Evolutionary conservation across 371 early-diverging fungal genomes (phyloP).

Genomic region (Umbelopsis sp.): DNA sequence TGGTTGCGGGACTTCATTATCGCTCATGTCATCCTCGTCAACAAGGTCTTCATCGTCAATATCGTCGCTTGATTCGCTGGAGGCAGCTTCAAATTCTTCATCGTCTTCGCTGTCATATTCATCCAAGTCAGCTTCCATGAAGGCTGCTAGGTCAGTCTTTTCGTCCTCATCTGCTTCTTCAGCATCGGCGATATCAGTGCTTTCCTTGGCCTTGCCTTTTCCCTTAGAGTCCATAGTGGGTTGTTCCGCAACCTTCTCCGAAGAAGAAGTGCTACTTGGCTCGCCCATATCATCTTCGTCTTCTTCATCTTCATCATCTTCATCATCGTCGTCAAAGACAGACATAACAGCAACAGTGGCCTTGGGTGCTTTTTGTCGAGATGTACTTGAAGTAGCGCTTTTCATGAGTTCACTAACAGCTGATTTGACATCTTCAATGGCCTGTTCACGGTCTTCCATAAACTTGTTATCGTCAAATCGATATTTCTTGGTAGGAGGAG

Average conservation of each 20-base stretch:
- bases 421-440: constrained; percentile 71
- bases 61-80: constrained; percentile 27
- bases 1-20: constrained; percentile 31
- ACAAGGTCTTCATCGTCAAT: constrained; percentile 44
- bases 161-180: constrained; percentile 18
- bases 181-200: constrained; percentile 27
- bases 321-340: constrained; percentile 44
- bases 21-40: constrained; percentile 35
- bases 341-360: constrained; percentile 24
- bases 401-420: constrained; percentile 64
- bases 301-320: constrained; percentile 23
- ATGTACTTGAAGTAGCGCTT: constrained; percentile 29
- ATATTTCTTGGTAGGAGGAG: constrained; percentile 69
- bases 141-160: constrained; percentile 21
- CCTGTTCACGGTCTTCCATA: constrained; percentile 71
- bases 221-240: constrained; percentile 29
- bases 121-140: constrained; percentile 27
- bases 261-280: constrained; percentile 4
- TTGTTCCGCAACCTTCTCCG: constrained; percentile 2
- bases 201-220: constrained; percentile 36
- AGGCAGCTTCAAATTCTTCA: constrained; percentile 24
- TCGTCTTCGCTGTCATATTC: constrained; percentile 28
- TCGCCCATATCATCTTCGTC: constrained; percentile 25
- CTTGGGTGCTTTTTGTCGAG: constrained; percentile 24
- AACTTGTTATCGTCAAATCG: constrained; percentile 86